Evolutionary conservation across 1,284 basidiomycete genomes (phyloP).

Genomic region (Rhodotorula sp.): DNA sequence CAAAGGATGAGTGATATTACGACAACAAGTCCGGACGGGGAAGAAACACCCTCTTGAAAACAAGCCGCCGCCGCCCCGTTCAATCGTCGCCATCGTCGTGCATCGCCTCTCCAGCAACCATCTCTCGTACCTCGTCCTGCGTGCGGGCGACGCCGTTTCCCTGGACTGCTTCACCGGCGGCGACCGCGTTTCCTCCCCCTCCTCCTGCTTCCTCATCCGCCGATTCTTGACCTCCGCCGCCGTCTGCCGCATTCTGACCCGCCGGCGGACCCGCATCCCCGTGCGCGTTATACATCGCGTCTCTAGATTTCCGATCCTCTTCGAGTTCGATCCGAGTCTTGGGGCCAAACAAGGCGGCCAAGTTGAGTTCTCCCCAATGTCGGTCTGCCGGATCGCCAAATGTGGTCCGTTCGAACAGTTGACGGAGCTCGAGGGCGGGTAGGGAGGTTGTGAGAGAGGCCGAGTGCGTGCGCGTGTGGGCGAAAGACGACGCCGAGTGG

Average conservation of each 20-base stretch:
- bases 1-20: background rate
- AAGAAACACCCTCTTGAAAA: background rate
- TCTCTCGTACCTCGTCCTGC: background rate
- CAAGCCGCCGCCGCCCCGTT: background rate
- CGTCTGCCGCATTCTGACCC: slow-evolving; percentile 34
- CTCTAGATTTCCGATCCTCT: slow-evolving; percentile 15
- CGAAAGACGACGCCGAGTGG: background rate
- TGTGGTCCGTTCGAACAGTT: slow-evolving; percentile 22
- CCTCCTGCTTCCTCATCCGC: slow-evolving; percentile 9
- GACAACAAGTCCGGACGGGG: background rate
- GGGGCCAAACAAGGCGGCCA: slow-evolving; percentile 18
- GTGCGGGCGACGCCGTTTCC: background rate
- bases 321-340: slow-evolving; percentile 8
- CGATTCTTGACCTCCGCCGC: slow-evolving; percentile 15
- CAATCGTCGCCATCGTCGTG: background rate
- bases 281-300: slow-evolving; percentile 11
- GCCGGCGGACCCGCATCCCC: slow-evolving; percentile 31
- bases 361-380: slow-evolving; percentile 28
- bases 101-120: background rate
- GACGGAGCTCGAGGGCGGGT: slow-evolving; percentile 28
- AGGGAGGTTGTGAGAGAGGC: slow-evolving; percentile 33
- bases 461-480: slow-evolving; percentile 11
- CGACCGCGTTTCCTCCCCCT: background rate
- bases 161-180: background rate
- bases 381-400: slow-evolving; percentile 31